Percentiles rank a stretch among this genome's conserved stretches.
Evolutionary conservation across 306 rosid species (phyloP).

Genomic region (Lathyrus tuberosus): DNA sequence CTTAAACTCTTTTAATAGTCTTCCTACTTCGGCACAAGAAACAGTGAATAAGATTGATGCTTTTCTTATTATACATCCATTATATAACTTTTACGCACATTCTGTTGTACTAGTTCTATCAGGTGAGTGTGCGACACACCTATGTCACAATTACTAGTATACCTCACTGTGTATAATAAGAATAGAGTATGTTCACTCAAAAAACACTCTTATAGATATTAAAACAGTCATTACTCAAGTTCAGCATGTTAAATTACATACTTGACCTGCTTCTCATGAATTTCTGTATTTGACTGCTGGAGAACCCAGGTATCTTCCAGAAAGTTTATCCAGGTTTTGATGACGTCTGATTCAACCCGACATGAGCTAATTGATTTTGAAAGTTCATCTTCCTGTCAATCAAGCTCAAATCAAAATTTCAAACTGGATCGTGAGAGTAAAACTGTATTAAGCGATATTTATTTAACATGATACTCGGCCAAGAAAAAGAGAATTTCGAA

Average conservation of each 20-base stretch:
- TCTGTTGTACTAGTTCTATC: neutral
- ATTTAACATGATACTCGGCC: constrained; percentile 17
- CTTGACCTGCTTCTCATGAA: constrained; percentile 78
- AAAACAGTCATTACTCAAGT: constrained; percentile 31
- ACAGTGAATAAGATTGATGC: neutral
- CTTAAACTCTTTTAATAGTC: neutral
- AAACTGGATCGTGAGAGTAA: constrained; percentile 26
- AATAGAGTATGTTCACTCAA: constrained; percentile 9
- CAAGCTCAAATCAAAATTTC: constrained; percentile 30
- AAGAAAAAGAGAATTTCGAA: constrained; percentile 35
- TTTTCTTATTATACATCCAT: neutral
- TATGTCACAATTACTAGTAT: constrained; percentile 8
- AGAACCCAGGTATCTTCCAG: constrained; percentile 97
- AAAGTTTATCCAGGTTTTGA: constrained; percentile 88
- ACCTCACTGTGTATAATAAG: constrained; percentile 1
- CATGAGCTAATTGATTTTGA: constrained; percentile 72
- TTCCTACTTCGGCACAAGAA: neutral
- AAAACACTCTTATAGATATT: constrained; percentile 7
- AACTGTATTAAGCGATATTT: constrained; percentile 19
- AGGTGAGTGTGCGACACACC: neutral
- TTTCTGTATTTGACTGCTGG: constrained; percentile 67
- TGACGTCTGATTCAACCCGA: constrained; percentile 75
- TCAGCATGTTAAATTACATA: constrained; percentile 50
- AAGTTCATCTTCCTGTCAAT: constrained; percentile 86
- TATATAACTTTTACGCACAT: neutral